Base-by-base conservation (phyloP, 805 yeast genomes). In the Komagataella ulmi region DNA sequence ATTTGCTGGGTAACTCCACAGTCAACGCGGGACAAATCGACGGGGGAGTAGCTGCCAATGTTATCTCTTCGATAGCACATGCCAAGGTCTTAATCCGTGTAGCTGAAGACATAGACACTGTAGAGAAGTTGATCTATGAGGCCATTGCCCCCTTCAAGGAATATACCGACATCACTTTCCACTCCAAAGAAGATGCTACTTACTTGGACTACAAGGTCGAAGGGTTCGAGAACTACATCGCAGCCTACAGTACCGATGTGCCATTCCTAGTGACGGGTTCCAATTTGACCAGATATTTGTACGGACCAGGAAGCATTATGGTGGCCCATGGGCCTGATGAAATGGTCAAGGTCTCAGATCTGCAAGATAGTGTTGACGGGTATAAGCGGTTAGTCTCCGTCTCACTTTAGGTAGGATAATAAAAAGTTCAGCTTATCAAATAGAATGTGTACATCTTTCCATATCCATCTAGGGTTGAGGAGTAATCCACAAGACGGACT, bases 1-100 rank as follows among this genome's bases (percentile, higher is more conserved):
- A 74, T 3, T 58, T 76, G 12, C 70, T 83, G 53, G 89, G 88
- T 2, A 72, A 73, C 6, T 69, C 84, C 0, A 83, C 87, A 1
- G 60, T 81, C 47, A 84, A 83, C 56, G 71, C 80, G 50, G 90
- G 88, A 1, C 51, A 59, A 19, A 67, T 83, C 19, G 54, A 65
- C 8, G 87, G 78, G 6, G 88, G 88, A 23, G 78, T 79, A 2
- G 90, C 88, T 3, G 68, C 74, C 7, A 83, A 83, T 61, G 86
- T 83, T 24, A 65, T 83, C 7, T 83, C 89, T 2, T 82, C 83
- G 2, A 55, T 62, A 21, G 84, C 85, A 1, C 56, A 58, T 7
- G 83, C 85, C 17, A 58, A 65, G 1, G 58, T 76, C 2, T 59
- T 77, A 17, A 67, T 81, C 54, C 70, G 90, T 61, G 76, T 80